Evolutionary conservation across 2,329 filamentous ascomycete species (phyloP).

Genomic region (Mycosphaerella arachidis): DNA sequence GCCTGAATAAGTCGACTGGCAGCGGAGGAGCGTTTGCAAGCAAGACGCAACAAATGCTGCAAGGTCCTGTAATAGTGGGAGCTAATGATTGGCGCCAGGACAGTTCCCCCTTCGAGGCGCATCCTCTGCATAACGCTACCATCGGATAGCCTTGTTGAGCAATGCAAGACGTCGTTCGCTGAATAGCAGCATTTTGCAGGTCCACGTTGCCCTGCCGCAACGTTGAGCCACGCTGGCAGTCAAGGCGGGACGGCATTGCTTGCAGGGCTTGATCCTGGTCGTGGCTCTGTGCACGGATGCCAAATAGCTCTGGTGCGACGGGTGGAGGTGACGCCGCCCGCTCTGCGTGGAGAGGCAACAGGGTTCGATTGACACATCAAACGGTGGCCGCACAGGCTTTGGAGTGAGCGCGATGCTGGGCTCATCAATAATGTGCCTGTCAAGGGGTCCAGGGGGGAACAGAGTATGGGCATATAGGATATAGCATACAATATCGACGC

Average conservation of each 20-base stretch:
- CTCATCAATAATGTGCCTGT: not conserved
- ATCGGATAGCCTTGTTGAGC: not conserved
- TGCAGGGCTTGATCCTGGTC: not conserved
- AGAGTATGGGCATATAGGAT: not conserved
- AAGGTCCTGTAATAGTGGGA: not conserved
- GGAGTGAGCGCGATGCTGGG: not conserved
- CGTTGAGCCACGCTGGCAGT: constrained; percentile 1
- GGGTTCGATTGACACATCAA: not conserved
- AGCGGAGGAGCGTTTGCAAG: not conserved
- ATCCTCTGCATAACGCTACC: not conserved
- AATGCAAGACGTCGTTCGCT: not conserved
- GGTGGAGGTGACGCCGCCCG: not conserved
- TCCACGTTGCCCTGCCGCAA: not conserved
- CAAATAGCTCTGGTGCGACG: constrained; percentile 4
- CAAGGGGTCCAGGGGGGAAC: not conserved
- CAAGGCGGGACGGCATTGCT: constrained; percentile 1
- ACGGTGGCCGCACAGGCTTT: not conserved
- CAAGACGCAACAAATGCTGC: not conserved
- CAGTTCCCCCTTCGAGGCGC: not conserved
- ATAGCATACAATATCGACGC: not conserved
- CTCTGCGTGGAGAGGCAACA: not conserved
- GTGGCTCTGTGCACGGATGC: constrained; percentile 1
- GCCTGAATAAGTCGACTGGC: not conserved
- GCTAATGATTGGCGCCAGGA: not conserved
- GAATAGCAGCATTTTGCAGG: not conserved